Conservation (phyloP, 2,329 filamentous ascomycete species). For the Aureobasidium sp. region DNA sequence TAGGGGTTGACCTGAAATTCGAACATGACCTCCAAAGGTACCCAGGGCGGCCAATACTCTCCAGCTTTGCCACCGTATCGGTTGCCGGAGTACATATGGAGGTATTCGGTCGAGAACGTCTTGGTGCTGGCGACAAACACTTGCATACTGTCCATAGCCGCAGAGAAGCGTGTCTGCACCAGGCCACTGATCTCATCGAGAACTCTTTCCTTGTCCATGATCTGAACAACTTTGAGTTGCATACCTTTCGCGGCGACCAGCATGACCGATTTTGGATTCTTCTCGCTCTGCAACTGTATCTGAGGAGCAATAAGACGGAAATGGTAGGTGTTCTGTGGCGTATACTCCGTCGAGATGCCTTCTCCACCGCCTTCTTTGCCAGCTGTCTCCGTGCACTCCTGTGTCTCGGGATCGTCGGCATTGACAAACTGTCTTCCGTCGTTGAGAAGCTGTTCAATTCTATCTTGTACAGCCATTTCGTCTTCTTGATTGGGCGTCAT, state of each 20-base stretch:
- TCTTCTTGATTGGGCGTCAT: constrained; percentile 48
- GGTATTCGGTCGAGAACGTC: constrained; percentile 73
- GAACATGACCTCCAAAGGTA: constrained; percentile 97
- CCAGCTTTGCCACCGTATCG: constrained; percentile 80
- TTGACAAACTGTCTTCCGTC: constrained; percentile 79
- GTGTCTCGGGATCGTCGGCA: constrained; percentile 51
- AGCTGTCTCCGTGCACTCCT: constrained; percentile 26
- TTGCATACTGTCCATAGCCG: constrained; percentile 95
- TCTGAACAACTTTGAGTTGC: constrained; percentile 94
- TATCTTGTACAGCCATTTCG: constrained; percentile 66
- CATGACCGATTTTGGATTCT: constrained; percentile 94
- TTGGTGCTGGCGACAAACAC: constrained; percentile 97
- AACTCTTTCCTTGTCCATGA: constrained; percentile 93
- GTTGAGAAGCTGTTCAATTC: constrained; percentile 75
- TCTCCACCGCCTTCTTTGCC: constrained; percentile 47
- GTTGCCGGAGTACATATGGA: constrained; percentile 91
- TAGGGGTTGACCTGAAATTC: constrained; percentile 91
- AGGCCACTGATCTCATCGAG: constrained; percentile 90
- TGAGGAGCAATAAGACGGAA: constrained; percentile 92
- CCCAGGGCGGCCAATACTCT: constrained; percentile 94
- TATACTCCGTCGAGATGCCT: constrained; percentile 81
- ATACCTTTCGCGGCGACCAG: constrained; percentile 96
- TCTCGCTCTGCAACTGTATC: constrained; percentile 96
- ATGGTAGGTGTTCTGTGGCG: constrained; percentile 88
- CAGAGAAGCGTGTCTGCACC: constrained; percentile 86